Evolutionary conservation across 2,329 filamentous ascomycete species (phyloP).

Genomic region (Huntiella abstrusa): DNA sequence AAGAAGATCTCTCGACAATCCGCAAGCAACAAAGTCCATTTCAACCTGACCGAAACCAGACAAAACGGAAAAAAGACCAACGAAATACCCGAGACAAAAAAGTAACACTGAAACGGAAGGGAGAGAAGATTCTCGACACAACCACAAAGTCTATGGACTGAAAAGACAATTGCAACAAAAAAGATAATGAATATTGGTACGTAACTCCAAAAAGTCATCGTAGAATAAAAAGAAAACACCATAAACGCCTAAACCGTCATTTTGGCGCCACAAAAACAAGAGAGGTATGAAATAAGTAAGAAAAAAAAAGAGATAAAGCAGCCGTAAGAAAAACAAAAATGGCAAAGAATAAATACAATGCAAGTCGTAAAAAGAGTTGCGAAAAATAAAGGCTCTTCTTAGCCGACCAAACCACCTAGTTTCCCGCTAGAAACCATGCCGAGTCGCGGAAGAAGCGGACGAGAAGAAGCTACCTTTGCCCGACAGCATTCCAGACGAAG

Average conservation of each 20-base stretch:
- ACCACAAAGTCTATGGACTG: not conserved
- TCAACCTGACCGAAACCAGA: not conserved
- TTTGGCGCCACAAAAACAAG: not conserved
- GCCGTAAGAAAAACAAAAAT: not conserved
- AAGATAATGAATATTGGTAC: not conserved
- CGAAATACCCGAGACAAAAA: not conserved
- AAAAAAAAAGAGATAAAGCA: not conserved
- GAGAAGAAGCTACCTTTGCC: slow-evolving; percentile 29
- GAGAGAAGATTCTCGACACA: not conserved
- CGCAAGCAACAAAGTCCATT: too few relatives aligned
- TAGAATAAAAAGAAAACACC: not conserved
- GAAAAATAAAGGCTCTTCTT: not conserved
- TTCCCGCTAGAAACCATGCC: not conserved
- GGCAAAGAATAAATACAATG: not conserved
- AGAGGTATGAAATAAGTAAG: not conserved
- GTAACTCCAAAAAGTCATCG: not conserved
- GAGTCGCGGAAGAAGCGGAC: slow-evolving; percentile 1
- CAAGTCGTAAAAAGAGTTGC: not conserved
- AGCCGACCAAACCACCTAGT: too few relatives aligned
- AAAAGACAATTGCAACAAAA: not conserved
- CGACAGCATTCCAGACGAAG: slow-evolving; percentile 54
- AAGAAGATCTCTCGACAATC: too few relatives aligned
- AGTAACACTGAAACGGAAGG: not conserved
- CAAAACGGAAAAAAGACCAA: not conserved
- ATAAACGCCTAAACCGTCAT: not conserved